Conservation (phyloP, 2,329 filamentous ascomycete genomes). For the Epichloe brachyelytri region DNA sequence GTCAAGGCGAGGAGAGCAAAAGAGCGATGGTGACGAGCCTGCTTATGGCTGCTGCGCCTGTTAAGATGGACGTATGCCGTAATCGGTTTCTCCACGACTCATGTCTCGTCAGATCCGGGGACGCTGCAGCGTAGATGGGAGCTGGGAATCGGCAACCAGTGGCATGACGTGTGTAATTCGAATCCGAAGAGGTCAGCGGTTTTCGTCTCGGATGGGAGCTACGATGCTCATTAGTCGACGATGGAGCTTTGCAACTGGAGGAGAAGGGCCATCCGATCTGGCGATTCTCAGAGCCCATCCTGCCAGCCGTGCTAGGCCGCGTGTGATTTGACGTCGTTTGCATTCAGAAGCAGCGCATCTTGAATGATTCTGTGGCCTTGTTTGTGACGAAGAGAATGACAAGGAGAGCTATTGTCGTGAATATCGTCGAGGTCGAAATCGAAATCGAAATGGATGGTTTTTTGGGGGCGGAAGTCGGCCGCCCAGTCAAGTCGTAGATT, state of each 20-base stretch:
- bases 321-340: constrained; percentile 5
- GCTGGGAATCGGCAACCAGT: background rate
- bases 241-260: background rate
- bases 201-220: background rate
- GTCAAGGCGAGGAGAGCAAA: constrained; percentile 24
- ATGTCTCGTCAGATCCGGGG: background rate
- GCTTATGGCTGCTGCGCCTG: background rate
- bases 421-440: background rate
- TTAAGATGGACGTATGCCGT: background rate
- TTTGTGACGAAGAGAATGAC: background rate
- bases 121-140: background rate
- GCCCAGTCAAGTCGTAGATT: no score
- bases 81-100: background rate
- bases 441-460: background rate
- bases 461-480: no score
- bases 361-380: constrained; percentile 4
- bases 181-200: background rate
- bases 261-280: background rate
- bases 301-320: constrained; percentile 8
- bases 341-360: constrained; percentile 13
- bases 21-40: constrained; percentile 23
- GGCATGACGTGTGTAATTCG: background rate
- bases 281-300: background rate
- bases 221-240: background rate
- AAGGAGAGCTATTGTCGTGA: background rate